Evolutionary conservation across 768 basidiomycete species (phyloP).

Genomic region (Trametes cubensis): DNA sequence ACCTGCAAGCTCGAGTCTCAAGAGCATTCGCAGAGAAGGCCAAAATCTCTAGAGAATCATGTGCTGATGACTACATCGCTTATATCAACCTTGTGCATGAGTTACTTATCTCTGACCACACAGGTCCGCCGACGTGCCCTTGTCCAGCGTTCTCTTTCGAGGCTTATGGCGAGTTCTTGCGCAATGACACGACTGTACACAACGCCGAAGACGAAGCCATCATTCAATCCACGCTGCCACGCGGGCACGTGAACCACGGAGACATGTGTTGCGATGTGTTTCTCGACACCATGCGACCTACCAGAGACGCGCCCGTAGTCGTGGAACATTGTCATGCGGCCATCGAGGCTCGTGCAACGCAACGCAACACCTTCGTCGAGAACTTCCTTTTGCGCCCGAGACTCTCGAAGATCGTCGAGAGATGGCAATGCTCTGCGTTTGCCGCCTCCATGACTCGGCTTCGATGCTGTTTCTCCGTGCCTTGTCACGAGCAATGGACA

Average conservation of each 20-base stretch:
- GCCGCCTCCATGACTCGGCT: neutral
- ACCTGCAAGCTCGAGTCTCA: neutral
- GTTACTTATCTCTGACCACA: neutral
- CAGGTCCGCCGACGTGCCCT: neutral
- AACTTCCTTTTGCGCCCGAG: slow-evolving; percentile 1
- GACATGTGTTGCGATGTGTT: neutral
- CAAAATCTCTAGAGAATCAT: neutral
- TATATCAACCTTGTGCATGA: neutral
- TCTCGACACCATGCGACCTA: slow-evolving; percentile 10
- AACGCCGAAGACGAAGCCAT: slow-evolving; percentile 12
- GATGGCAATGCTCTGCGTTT: slow-evolving; percentile 8
- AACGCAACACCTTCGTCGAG: neutral
- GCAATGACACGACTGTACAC: neutral
- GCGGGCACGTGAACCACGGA: slow-evolving; percentile 8
- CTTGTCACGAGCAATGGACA: neutral
- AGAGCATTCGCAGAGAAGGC: neutral
- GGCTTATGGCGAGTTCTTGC: neutral
- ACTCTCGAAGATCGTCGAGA: slow-evolving; percentile 10
- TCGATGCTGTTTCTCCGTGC: slow-evolving; percentile 13
- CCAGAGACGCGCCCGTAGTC: neutral
- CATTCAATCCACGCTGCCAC: slow-evolving; percentile 9
- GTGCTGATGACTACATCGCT: neutral
- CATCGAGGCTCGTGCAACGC: neutral
- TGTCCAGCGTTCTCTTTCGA: neutral
- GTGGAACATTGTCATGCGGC: slow-evolving; percentile 5